These are phyloP conservation scores for Micractinium conductrix DNA, from an alignment of 139 green algal genomes.

Conservation along the genomic window DNA sequence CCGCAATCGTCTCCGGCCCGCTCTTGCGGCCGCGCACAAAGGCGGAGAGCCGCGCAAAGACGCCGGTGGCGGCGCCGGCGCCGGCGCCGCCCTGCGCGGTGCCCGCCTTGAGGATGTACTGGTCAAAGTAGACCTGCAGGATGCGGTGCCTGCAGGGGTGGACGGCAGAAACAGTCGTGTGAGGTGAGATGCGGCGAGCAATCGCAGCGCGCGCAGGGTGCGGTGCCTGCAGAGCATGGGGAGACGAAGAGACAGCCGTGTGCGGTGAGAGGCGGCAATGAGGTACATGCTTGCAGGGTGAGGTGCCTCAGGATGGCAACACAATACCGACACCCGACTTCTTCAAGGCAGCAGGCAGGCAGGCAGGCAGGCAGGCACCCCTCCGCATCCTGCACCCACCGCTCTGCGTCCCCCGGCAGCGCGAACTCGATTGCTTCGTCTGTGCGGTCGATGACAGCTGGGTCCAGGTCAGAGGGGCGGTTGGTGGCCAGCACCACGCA, in stretches of 20 bases:
- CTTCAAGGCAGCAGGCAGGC: too few relatives aligned
- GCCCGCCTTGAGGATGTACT: conserved; percentile 80
- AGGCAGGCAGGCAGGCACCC: too few relatives aligned
- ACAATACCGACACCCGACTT: too few relatives aligned
- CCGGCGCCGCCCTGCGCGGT: conserved; percentile 68
- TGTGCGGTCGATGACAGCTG: conserved; percentile 94
- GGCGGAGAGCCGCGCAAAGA: conserved; percentile 28
- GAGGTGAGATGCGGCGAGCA: too few relatives aligned
- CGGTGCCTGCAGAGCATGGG: too few relatives aligned
- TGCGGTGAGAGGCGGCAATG: too few relatives aligned
- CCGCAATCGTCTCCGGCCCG: conserved; percentile 65
- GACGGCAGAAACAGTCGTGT: too few relatives aligned
- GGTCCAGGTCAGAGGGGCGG: conserved; percentile 91
- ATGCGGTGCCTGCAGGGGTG: conserved; percentile 53
- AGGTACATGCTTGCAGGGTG: too few relatives aligned
- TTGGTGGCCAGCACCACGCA: conserved; percentile 95
- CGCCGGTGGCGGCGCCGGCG: conserved; percentile 28
- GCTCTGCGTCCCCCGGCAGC: conserved; percentile 74
- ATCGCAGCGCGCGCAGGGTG: too few relatives aligned
- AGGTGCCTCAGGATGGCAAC: too few relatives aligned
- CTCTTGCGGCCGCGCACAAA: conserved; percentile 60
- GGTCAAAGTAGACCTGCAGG: conserved; percentile 90
- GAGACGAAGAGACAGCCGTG: too few relatives aligned
- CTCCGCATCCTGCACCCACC: conserved; percentile 27
- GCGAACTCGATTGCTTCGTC: conserved; percentile 96